Base-by-base conservation (phyloP, 495 filamentous ascomycete species). In the Penicillium subrubescens region DNA sequence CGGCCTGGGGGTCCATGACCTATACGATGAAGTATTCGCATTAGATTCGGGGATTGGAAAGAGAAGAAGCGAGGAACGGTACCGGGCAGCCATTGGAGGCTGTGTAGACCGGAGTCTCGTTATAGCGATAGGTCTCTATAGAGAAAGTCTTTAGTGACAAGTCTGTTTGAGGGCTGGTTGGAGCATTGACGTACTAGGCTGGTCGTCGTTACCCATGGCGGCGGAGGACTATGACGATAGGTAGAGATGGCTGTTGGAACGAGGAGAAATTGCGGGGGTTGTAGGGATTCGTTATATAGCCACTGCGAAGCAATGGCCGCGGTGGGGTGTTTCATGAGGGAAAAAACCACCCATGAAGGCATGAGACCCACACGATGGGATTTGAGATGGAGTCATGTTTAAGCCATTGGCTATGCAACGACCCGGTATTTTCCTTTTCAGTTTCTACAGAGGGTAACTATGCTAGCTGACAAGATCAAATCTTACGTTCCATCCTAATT, bases 1-100 rank as follows among this genome's bases (percentile, higher is more conserved):
- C 77, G 37, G 82, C 81, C 60, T 87, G 80, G 27, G 86, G 85
- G 68, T 88, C 82, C 74, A 83, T 82, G 63, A 86, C 81, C 76
- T 77, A 60, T 29, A 31, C 19, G 31, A 58, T 21, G 29, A 37
- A 15, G 54, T 37, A 23, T 35, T 58, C 60, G 51, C 3, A 34
- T 70, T 67, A 70, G 65, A 63, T 27, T 19, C 14, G 8, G 27
- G 34, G 10, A 41, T 60, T n/a, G 3, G 44, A 25, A 48, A 39
- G 11, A 39, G 37, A 48, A 6, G 33, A 52, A 3, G 7, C 17
- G 41, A 58, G 63, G 21, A 39, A 82, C 76, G 33, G 33, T 69
- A 66, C 67, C 37, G 66, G 66, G 31, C 67, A 66, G 63, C 64
- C 67, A 63, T 69, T 69, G 25, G 67, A 69, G 33, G 84, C 81